A percentile compares a stretch with the other conserved stretches of the same genome.
These are phyloP conservation scores for Quercus lobata DNA, from an alignment of 331 rosid genomes.

Conservation along the genomic window DNA sequence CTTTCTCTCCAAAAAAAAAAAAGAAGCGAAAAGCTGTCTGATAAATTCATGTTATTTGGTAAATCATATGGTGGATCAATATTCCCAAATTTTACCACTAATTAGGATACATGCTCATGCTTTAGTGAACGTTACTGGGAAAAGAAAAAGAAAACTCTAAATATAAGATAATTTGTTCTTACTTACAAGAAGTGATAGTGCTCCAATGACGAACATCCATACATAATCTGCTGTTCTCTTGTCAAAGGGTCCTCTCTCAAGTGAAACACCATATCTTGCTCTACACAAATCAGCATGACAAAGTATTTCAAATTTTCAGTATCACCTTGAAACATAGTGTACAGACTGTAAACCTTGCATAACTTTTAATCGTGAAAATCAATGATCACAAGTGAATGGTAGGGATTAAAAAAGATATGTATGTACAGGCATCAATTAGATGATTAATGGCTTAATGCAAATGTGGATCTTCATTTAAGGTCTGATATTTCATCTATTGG, in stretches of 20 bases:
- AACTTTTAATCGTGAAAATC: too few relatives aligned
- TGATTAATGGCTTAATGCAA: not conserved
- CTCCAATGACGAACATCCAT: conserved; percentile 73
- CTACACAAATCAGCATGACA: conserved; percentile 21
- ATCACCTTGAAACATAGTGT: too few relatives aligned
- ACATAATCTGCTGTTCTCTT: conserved; percentile 76
- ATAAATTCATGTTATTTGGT: not conserved
- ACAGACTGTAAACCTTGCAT: too few relatives aligned
- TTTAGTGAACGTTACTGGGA: too few relatives aligned
- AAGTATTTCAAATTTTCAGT: not conserved
- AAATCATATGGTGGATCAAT: not conserved
- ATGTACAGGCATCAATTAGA: not conserved
- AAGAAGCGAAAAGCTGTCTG: not conserved
- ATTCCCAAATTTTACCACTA: not conserved
- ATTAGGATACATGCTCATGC: not conserved
- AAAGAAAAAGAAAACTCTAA: too few relatives aligned
- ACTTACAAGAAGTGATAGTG: conserved; percentile 67
- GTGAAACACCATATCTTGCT: conserved; percentile 69
- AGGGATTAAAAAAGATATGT: too few relatives aligned
- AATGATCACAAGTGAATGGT: too few relatives aligned
- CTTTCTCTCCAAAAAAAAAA: too few relatives aligned
- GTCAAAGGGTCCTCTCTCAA: conserved; percentile 74
- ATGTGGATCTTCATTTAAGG: not conserved
- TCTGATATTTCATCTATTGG: not conserved
- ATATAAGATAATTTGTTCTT: not conserved